These are phyloP conservation scores for Trapa bicornis DNA, from an alignment of 345 rosid genomes.

Conservation along the genomic window DNA sequence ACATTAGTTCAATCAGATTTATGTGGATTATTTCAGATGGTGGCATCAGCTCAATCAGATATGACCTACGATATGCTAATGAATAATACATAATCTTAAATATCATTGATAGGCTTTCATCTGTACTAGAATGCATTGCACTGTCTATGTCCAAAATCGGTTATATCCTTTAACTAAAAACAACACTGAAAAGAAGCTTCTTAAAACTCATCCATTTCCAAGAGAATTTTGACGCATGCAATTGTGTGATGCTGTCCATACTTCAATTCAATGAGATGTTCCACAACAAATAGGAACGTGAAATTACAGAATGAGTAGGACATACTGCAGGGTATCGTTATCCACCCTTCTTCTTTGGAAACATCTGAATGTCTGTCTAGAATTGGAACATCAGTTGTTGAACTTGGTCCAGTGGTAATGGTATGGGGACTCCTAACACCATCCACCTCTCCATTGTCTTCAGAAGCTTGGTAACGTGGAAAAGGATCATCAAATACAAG, in stretches of 20 bases:
- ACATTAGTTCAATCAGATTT: no score
- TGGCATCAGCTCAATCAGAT: not conserved
- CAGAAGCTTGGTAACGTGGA: conserved; percentile 32
- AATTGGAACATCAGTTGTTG: conserved; percentile 19
- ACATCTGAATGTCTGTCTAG: conserved; percentile 59
- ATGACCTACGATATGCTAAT: not conserved
- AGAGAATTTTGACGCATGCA: not conserved
- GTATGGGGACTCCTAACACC: conserved; percentile 24
- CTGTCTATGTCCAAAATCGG: not conserved
- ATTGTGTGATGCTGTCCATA: not conserved
- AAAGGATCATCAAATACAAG: conserved; percentile 57
- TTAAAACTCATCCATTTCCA: no score
- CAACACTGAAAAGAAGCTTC: no score
- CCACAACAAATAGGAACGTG: not conserved
- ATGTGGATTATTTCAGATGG: not conserved
- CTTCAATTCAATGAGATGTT: not conserved
- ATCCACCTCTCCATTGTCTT: conserved; percentile 26
- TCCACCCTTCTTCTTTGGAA: conserved; percentile 85
- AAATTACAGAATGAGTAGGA: conserved; percentile 3
- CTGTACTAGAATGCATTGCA: not conserved
- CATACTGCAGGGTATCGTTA: conserved; percentile 69
- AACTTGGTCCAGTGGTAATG: conserved; percentile 17
- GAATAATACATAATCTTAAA: not conserved
- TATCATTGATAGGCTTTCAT: not conserved
- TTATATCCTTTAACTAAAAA: not conserved